Evolutionary conservation across 2,329 filamentous ascomycete species (phyloP), one percentile per base, ranked within the genome.

Genomic region (Pseudocercospora pini-densiflorae): DNA sequence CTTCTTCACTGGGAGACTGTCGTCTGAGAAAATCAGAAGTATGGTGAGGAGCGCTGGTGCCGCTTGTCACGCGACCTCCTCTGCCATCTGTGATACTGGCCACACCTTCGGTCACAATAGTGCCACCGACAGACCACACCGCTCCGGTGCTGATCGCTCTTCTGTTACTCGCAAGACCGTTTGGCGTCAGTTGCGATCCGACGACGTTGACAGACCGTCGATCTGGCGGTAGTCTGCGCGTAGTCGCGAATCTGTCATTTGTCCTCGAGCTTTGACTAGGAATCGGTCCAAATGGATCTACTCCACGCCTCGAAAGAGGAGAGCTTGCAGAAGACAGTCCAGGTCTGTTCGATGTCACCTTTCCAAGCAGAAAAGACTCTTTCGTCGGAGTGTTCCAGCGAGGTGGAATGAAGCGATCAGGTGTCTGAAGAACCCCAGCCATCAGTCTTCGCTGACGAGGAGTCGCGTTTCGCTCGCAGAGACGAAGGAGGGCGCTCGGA

Each of bases 51-150:
- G 92, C 92, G 75, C 89, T 92, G 1, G 90, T 91, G 31, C 91
- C 87, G 74, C 89, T 91, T 61, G 86, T 87, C n/a, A 92, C 75
- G 59, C 89, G 79, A 27, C 86, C 86, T 27, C 89, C 89, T 65
- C 85, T 85, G 1, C 90, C 90, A 77, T 90, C 84, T 55, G 89
- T 81, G 21, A 70, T 74, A 40, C 76, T 78, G 43, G 73, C 70
- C n/a, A 79, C 75, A 14, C 77, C 77, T 61, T 78, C 76, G 16
- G 75, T 76, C 12, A 77, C 74, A 6, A 72, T 81, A 9, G 87
- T 76, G n/a, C 91, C 90, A 27, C 92, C 91, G 10, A 95, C 88
- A 19, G 88, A 87, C 92, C 92, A 97, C 19, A 94, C 84, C 9
- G 89, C 86, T 2, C 91, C 90, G 68, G 84, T 80, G 76, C 91